Evolutionary conservation across 2,329 filamentous ascomycete species (phyloP).

Genomic region (Trichoderma sp.): DNA sequence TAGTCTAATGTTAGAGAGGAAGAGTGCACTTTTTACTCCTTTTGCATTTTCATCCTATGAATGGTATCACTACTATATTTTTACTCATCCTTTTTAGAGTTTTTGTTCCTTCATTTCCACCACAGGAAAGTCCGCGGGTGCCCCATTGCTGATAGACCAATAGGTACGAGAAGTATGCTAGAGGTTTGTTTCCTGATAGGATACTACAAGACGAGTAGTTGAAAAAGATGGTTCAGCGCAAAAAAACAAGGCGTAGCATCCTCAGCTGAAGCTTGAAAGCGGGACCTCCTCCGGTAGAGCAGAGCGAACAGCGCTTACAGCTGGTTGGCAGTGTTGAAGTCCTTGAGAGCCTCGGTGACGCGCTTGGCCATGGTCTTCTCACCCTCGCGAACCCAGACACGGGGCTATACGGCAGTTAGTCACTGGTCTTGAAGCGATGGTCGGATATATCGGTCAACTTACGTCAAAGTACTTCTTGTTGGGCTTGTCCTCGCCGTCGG

Average conservation of each 20-base stretch:
- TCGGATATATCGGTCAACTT: slow-evolving; percentile 33
- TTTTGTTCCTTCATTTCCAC: background rate
- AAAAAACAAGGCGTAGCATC: background rate
- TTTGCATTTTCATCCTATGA: slow-evolving; percentile 8
- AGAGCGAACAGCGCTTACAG: slow-evolving; percentile 35
- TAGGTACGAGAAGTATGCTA: slow-evolving; percentile 7
- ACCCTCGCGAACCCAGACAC: slow-evolving; percentile 94
- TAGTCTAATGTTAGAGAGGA: slow-evolving; percentile 23
- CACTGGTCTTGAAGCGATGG: background rate
- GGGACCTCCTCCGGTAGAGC: background rate
- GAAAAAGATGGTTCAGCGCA: background rate
- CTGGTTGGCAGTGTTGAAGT: slow-evolving; percentile 70
- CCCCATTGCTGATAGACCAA: background rate
- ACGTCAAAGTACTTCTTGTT: slow-evolving; percentile 94
- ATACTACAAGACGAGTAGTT: background rate
- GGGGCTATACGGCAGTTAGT: slow-evolving; percentile 56
- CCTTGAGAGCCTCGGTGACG: slow-evolving; percentile 77
- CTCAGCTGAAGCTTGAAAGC: slow-evolving; percentile 1
- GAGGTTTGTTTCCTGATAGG: background rate
- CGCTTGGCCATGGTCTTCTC: slow-evolving; percentile 95
- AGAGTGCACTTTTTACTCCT: slow-evolving; percentile 14
- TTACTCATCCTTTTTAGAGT: background rate
- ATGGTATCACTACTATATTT: background rate
- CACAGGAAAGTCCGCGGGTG: background rate
- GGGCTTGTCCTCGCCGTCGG: slow-evolving; percentile 93